Evolutionary conservation across 331 rosid species (phyloP), one percentile per base, ranked within the genome.

Genomic region (Pyrus hybrid): DNA sequence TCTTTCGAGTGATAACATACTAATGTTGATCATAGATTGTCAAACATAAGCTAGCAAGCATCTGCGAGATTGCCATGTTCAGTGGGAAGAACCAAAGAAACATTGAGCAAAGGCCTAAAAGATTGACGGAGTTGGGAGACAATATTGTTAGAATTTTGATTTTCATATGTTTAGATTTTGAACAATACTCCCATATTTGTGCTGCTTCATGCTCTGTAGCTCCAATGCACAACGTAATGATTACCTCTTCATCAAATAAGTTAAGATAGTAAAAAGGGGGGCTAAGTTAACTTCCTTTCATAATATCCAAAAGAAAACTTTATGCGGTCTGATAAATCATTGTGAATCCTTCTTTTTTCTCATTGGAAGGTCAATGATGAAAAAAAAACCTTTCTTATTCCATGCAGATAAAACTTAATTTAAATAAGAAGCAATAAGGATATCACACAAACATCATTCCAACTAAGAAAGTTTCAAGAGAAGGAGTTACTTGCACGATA

Each of bases 401-500:
- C 33, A 58, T 25, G 47, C 30, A 41, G 11, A 32, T 8, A 58
- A 13, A 45, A 21, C 21, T 16, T 21, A 8, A 18, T 14, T 41
- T 21, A 12, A 62, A 70, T 30, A 57, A 3, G 35, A 17, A 47
- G 68, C 18, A 20, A 29, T 61, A 29, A 70, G 23, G 18, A 67
- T 23, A 21, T 18, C n/a, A 37, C 26, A 43, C 16, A 28, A 26
- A 79, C 68, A 73, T 62, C n/a, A 68, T 13, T 67, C 70, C 23
- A 21, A 13, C 16, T 13, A 37, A 23, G 29, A 73, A 54, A 64
- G 37, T 17, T 32, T 10, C 7, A 22, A 57, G 37, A 77, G 57
- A 23, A 57, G 63, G 21, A 45, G 64, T 80, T 93, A 93, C 98
- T 94, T 81, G 98, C 95, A 70, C 97, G 97, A 74, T 90, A 90